Base-by-base conservation (phyloP, 306 rosid species). In the Citrullus colocynthis region DNA sequence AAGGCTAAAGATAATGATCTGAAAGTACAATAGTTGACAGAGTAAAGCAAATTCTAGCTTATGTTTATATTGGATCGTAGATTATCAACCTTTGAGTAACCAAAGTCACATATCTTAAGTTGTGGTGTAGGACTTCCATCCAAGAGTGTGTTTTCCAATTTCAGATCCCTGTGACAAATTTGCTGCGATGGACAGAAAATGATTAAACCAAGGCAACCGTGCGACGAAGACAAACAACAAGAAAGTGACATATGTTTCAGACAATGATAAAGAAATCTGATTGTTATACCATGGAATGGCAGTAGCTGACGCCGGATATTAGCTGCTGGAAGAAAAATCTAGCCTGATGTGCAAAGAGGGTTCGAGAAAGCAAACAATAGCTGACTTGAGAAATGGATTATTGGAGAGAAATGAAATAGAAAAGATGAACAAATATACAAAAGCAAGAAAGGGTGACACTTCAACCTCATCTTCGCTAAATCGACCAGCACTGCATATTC, bases 301-400 rank as follows among this genome's bases (percentile, higher is more conserved):
- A 91, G 78, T 95, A 91, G 84, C 96, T 86, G 79, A 95, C 99
- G 80, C 99, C 99, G 39, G 97, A 95, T 84, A 95, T 88, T 75
- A 95, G 88, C 85, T 95, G 99, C 84, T 89, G 99, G 90, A 95
- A 95, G 93, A 95, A 95, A 87, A 84, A 95, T 78, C 99, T 95
- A 6, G 96, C 99, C 99, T 95, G 93, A 21, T 75, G 76, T 77
- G 59, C 54, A 66, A 48, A 13, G 57, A 81, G 55, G 2, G 24
- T 10, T 6, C 16, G 1, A 66, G 17, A 69, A 48, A 48, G 58
- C 34, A 11, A 70, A 21, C 55, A 21, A 9, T 39, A n/a, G 20
- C 24, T 4, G 15, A 74, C 41, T 52, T 37, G 34, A n/a, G 80
- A 80, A 59, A 45, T 18, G 57, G 58, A 48, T 48, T 71, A 7